Conservation (phyloP, 2,329 filamentous ascomycete species). For the Pseudogymnoascus verrucosus region DNA sequence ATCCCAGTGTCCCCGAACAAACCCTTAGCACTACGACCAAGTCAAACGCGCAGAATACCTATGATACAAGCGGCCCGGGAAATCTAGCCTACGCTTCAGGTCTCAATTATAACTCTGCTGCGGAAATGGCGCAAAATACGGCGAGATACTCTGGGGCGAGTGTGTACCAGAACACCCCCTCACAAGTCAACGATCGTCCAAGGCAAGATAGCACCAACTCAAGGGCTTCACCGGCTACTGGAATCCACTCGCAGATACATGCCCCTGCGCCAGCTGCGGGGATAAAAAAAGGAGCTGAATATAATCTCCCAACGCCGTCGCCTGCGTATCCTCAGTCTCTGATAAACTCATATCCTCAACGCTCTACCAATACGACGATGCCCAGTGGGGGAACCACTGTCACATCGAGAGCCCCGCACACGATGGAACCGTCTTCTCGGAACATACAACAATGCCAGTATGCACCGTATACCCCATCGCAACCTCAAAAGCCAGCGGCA, state of each 20-base stretch:
- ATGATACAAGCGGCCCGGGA: conserved; percentile 10
- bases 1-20: background rate
- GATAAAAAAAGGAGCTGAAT: background rate
- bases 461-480: background rate
- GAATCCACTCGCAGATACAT: background rate
- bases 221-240: background rate
- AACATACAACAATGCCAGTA: background rate
- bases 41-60: background rate
- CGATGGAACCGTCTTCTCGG: background rate
- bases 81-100: conserved; percentile 8
- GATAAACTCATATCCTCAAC: conserved; percentile 1
- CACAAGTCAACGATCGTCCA: background rate
- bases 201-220: background rate
- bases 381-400: background rate
- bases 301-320: conserved; percentile 5
- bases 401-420: background rate
- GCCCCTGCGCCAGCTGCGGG: background rate
- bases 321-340: background rate
- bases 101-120: background rate
- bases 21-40: background rate
- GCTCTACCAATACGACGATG: background rate
- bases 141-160: background rate
- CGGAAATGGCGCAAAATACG: background rate
- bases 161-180: background rate
- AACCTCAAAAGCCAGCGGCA: background rate